phyloP scores from a whole-genome alignment of 306 rosid species.

The Abrus pulchellus region DNA sequence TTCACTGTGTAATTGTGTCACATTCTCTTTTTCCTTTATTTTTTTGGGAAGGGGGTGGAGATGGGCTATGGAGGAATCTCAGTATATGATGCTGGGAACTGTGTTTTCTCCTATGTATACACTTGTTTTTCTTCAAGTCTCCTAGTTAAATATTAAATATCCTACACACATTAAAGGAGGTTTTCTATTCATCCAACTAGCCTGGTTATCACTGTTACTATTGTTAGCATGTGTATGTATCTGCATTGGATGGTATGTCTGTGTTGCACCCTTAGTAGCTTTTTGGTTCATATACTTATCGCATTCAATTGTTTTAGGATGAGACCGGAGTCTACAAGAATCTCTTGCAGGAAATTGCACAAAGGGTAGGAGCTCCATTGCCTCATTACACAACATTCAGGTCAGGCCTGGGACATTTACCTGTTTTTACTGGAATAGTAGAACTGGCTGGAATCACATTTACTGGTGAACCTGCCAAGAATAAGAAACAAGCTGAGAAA shows the following conservation, averaged over 20 bases:
- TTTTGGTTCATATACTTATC: slow-evolving; percentile 46
- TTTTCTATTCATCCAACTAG: slow-evolving; percentile 18
- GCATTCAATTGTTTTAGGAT: slow-evolving; percentile 57
- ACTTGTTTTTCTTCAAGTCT: not conserved
- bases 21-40: too few species aligned
- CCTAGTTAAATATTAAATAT: not conserved
- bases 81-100: not conserved
- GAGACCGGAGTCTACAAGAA: slow-evolving; percentile 97
- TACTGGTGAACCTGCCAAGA: slow-evolving; percentile 93
- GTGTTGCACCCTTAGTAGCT: not conserved
- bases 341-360: slow-evolving; percentile 93
- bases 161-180: not conserved
- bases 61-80: too few species aligned
- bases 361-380: slow-evolving; percentile 94
- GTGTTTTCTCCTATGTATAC: slow-evolving; percentile 23
- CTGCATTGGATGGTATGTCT: slow-evolving; percentile 2
- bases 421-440: slow-evolving; percentile 92
- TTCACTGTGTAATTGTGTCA: too few species aligned
- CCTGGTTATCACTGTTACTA: slow-evolving; percentile 12
- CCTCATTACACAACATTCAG: slow-evolving; percentile 91
- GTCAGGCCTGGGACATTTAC: slow-evolving; percentile 92
- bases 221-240: not conserved
- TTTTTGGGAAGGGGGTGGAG: too few species aligned
- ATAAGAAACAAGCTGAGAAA: slow-evolving; percentile 93
- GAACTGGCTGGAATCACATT: slow-evolving; percentile 91